These are phyloP conservation scores for Rhododendron ferrugineum DNA, from an alignment of 148 eudicot species.

Conservation along the genomic window DNA sequence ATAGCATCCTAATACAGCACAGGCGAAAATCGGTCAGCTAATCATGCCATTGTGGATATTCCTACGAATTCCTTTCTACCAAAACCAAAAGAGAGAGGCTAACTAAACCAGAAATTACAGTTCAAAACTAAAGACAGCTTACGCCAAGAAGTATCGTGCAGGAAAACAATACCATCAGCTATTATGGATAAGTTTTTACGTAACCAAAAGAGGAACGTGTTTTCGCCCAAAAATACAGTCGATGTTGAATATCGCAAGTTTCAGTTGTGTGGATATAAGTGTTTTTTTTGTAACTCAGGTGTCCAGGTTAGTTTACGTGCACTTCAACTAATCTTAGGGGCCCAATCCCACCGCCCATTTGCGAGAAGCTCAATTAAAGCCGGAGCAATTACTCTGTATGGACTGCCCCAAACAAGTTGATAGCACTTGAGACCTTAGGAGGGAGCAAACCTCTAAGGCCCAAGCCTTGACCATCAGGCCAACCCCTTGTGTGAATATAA, in stretches of 20 bases:
- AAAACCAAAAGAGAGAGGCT: not conserved
- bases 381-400: no score
- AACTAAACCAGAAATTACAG: not conserved
- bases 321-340: no score
- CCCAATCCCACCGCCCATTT: no score
- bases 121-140: not conserved
- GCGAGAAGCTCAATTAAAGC: no score
- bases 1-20: constrained; percentile 62
- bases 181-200: not conserved
- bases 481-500: not conserved
- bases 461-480: no score
- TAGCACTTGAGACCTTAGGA: no score
- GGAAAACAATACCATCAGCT: not conserved
- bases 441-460: no score
- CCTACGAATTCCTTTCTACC: not conserved
- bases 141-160: not conserved
- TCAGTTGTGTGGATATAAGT: not conserved
- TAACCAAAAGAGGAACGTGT: not conserved
- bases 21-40: not conserved
- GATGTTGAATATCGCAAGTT: not conserved
- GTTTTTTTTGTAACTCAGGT: not conserved
- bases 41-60: not conserved
- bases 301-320: no score
- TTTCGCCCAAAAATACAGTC: not conserved
- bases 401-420: no score